phyloP scores from a whole-genome alignment of 2,329 filamentous ascomycete genomes.

The Monilinia laxa region DNA sequence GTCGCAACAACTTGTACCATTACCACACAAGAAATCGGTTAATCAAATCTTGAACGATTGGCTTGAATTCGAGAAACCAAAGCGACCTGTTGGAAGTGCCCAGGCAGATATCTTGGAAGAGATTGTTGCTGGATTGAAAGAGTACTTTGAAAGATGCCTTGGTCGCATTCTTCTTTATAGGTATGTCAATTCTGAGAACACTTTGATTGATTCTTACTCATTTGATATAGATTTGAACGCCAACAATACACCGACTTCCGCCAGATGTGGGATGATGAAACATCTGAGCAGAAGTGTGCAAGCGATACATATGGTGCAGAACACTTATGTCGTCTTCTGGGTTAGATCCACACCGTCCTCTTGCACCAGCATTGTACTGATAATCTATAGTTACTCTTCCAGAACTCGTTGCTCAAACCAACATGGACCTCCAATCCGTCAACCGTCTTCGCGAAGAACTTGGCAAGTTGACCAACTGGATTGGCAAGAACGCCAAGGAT shows the following conservation, averaged over 20 bases:
- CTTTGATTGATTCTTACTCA: neutral
- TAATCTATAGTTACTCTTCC: slow-evolving; percentile 75
- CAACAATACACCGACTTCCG: slow-evolving; percentile 79
- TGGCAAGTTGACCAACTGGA: slow-evolving; percentile 80
- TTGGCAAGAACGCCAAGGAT: slow-evolving; percentile 65
- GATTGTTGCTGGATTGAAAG: slow-evolving; percentile 78
- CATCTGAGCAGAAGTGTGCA: slow-evolving; percentile 66
- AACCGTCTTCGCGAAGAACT: slow-evolving; percentile 87
- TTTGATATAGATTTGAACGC: slow-evolving; percentile 72
- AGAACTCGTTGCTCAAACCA: slow-evolving; percentile 93
- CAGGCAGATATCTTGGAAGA: slow-evolving; percentile 87
- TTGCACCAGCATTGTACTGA: slow-evolving; percentile 24
- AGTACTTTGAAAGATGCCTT: slow-evolving; percentile 91
- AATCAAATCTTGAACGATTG: slow-evolving; percentile 80
- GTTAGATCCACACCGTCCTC: slow-evolving; percentile 52
- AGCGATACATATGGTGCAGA: slow-evolving; percentile 89
- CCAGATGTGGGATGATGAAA: slow-evolving; percentile 63
- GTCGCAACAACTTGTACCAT: slow-evolving; percentile 81
- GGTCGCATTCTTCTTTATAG: slow-evolving; percentile 85
- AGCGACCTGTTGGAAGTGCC: slow-evolving; percentile 63
- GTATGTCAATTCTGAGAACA: slow-evolving; percentile 43
- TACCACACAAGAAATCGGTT: slow-evolving; percentile 76
- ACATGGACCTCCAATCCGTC: slow-evolving; percentile 93
- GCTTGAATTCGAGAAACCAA: slow-evolving; percentile 64
- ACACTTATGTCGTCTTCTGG: slow-evolving; percentile 83